Evolutionary conservation across 306 rosid genomes (phyloP).

Genomic region (Hylodesmum podocarpum): DNA sequence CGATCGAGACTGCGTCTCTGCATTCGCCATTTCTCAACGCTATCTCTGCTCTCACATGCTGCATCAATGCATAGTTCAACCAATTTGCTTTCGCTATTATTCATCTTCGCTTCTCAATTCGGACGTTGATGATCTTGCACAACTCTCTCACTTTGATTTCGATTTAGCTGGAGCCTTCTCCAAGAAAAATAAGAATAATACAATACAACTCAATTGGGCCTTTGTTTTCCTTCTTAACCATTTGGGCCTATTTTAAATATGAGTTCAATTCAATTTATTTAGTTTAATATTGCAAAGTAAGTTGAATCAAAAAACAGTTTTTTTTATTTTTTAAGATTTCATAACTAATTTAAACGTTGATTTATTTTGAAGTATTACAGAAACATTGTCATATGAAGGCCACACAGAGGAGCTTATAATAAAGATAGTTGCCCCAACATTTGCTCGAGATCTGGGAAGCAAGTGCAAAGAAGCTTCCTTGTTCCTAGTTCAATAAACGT

Average conservation of each 20-base stretch:
- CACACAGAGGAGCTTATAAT: neutral
- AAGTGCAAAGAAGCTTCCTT: neutral
- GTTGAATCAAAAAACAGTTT: too few species aligned
- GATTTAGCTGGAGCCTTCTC: neutral
- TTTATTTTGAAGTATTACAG: too few species aligned
- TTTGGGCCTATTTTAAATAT: neutral
- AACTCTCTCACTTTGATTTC: slow-evolving; percentile 9
- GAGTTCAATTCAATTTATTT: too few species aligned
- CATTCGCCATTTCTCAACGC: slow-evolving; percentile 67
- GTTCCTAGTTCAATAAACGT: neutral
- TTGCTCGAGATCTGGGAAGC: neutral
- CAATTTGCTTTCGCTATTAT: slow-evolving; percentile 39
- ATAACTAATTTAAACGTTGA: neutral
- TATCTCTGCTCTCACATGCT: slow-evolving; percentile 51
- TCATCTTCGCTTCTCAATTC: slow-evolving; percentile 23
- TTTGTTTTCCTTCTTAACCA: neutral
- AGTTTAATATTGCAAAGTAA: too few species aligned
- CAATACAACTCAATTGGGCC: neutral
- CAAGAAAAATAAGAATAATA: neutral
- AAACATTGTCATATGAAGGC: too few species aligned
- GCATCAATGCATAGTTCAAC: slow-evolving; percentile 54
- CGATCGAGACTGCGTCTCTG: slow-evolving; percentile 72
- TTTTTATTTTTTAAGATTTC: neutral
- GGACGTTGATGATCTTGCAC: too few species aligned
- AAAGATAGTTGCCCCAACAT: neutral